phyloP scores from a whole-genome alignment of 129 eudicot genomes.

The Tanacetum coccineum region DNA sequence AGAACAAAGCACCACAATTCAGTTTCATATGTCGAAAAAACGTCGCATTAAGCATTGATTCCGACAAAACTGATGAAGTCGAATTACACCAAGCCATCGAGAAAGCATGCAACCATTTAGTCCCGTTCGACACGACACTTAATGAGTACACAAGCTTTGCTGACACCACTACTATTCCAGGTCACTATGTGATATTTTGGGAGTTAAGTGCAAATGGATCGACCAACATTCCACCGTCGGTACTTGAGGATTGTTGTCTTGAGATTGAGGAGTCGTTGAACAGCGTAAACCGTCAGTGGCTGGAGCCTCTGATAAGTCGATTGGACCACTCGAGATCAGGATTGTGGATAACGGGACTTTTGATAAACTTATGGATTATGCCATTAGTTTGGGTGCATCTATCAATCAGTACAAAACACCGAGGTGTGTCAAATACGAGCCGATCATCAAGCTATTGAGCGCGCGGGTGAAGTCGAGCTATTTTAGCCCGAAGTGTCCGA shows the following conservation, averaged over 20 bases:
- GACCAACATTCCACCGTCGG: conserved; percentile 54
- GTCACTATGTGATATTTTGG: conserved; percentile 82
- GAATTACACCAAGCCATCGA: conserved; percentile 74
- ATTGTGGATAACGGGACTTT: conserved; percentile 74
- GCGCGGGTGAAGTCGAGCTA: conserved; percentile 54
- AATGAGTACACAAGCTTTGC: conserved; percentile 75
- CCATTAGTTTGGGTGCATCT: conserved; percentile 70
- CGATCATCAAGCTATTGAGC: conserved; percentile 68
- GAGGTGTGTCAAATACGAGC: conserved; percentile 67
- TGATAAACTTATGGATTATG: conserved; percentile 89
- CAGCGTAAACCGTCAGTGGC: conserved; percentile 72
- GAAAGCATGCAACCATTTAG: conserved; percentile 49
- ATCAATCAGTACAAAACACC: conserved; percentile 88
- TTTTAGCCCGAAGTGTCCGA: conserved; percentile 85
- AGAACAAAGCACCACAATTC: conserved; percentile 86
- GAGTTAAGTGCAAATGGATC: conserved; percentile 44
- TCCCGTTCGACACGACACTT: conserved; percentile 53
- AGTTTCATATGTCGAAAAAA: conserved; percentile 70
- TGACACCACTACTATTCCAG: conserved; percentile 62
- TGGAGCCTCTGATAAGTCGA: conserved; percentile 62
- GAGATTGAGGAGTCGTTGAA: conserved; percentile 64
- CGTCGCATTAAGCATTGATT: conserved; percentile 68
- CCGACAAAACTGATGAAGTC: conserved; percentile 72
- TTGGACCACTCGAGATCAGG: conserved; percentile 82
- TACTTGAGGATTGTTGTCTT: conserved; percentile 56